Evolutionary conservation across 2,329 filamentous ascomycete genomes (phyloP).

Genomic region (Aspergillus pseudonomiae): DNA sequence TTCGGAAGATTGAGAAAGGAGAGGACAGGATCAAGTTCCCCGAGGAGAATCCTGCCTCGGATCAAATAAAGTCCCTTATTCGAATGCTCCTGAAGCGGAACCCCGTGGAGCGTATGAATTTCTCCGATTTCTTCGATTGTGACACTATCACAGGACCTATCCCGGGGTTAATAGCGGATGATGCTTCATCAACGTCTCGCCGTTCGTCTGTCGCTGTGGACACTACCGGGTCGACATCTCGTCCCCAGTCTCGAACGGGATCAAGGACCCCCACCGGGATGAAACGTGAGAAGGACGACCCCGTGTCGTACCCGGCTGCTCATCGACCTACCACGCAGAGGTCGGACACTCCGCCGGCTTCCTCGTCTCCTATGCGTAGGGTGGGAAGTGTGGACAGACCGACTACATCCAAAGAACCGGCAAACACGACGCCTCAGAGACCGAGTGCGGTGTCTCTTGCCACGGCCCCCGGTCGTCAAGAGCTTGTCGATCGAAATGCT

Average conservation of each 20-base stretch:
- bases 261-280: conserved; percentile 18
- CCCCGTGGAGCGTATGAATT: conserved; percentile 81
- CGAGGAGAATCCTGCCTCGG: conserved; percentile 69
- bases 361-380: conserved; percentile 34
- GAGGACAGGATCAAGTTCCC: conserved; percentile 86
- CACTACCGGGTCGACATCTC: conserved; percentile 15
- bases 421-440: conserved; percentile 34
- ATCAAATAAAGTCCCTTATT: conserved; percentile 79
- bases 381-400: conserved; percentile 38
- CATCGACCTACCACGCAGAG: conserved; percentile 43
- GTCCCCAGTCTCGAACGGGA: conserved; percentile 23
- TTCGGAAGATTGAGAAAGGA: conserved; percentile 86
- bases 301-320: conserved; percentile 23
- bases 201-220: conserved; percentile 23
- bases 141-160: conserved; percentile 73
- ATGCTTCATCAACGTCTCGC: conserved; percentile 52
- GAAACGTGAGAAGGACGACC: conserved; percentile 27
- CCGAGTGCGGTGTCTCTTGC: conserved; percentile 38
- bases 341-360: conserved; percentile 31
- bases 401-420: conserved; percentile 29
- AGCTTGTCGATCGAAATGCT: conserved; percentile 37
- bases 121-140: conserved; percentile 81
- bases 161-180: conserved; percentile 78
- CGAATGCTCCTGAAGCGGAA: conserved; percentile 80
- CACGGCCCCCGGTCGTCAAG: conserved; percentile 46